phyloP scores from a whole-genome alignment of 768 basidiomycete species.

The Suillus subaureus region DNA sequence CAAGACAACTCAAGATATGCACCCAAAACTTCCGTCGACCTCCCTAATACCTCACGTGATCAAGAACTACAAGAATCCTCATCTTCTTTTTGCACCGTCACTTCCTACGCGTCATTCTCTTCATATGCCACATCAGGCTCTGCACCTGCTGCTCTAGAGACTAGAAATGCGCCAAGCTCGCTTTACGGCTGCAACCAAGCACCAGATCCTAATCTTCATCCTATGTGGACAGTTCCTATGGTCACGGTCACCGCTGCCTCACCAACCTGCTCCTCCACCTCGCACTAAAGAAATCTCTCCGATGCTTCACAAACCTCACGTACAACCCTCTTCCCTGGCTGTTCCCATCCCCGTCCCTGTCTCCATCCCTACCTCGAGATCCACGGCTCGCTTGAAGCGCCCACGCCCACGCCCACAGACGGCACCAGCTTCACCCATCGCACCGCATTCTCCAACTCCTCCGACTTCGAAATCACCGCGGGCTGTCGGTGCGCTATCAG shows the following conservation, averaged over 20 bases:
- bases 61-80: slow-evolving; percentile 4
- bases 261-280: neutral
- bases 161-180: neutral
- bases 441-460: neutral
- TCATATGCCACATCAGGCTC: slow-evolving; percentile 5
- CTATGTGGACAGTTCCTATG: slow-evolving; percentile 34
- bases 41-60: neutral
- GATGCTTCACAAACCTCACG: neutral
- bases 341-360: neutral
- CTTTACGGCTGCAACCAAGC: neutral
- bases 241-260: slow-evolving; percentile 18
- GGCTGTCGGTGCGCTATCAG: neutral
- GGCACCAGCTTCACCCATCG: slow-evolving; percentile 17
- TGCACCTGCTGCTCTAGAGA: neutral
- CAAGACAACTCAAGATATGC: neutral
- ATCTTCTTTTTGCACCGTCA: slow-evolving; percentile 2
- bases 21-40: neutral
- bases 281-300: slow-evolving; percentile 4
- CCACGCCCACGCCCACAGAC: slow-evolving; percentile 28
- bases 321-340: neutral
- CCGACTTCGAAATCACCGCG: neutral
- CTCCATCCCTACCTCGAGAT: neutral
- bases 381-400: slow-evolving; percentile 9
- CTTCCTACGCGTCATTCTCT: slow-evolving; percentile 4
- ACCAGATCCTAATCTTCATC: slow-evolving; percentile 18